Conservation (phyloP, 2,329 filamentous ascomycete species). For the Alternaria tenuissima region DNA sequence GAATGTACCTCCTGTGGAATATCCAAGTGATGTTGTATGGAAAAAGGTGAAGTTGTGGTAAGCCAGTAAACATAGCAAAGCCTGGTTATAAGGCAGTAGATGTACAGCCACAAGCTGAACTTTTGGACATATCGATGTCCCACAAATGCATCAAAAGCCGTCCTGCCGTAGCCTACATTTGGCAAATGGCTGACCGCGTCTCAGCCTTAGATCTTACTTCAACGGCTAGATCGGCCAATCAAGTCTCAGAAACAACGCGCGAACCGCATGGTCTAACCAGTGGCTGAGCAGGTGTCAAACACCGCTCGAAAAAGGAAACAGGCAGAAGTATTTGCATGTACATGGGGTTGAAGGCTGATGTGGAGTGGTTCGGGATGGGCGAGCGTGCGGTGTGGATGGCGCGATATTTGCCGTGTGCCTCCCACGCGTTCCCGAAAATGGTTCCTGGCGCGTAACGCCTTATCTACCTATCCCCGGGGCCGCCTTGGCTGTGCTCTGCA, state of each 20-base stretch:
- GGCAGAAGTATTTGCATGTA: slow-evolving; percentile 2
- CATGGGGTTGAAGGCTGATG: slow-evolving; percentile 12
- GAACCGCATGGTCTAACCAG: slow-evolving; percentile 6
- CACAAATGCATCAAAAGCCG: slow-evolving; percentile 15
- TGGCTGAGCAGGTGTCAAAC: neutral
- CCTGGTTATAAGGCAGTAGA: slow-evolving; percentile 10
- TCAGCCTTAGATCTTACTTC: slow-evolving; percentile 27
- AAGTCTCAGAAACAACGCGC: neutral
- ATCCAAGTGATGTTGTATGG: neutral
- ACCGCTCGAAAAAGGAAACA: slow-evolving; percentile 6
- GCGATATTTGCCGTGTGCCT: slow-evolving; percentile 15
- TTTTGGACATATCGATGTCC: slow-evolving; percentile 8
- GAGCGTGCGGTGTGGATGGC: slow-evolving; percentile 1
- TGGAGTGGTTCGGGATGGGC: slow-evolving; percentile 5
- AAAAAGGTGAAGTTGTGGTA: neutral
- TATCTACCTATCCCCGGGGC: slow-evolving; percentile 7
- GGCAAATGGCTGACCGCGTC: slow-evolving; percentile 30
- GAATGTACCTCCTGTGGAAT: neutral
- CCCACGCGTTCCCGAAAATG: slow-evolving; percentile 19
- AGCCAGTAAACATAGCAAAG: neutral
- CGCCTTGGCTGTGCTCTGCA: slow-evolving; percentile 14
- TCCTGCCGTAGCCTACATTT: slow-evolving; percentile 21
- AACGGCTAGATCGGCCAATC: slow-evolving; percentile 17
- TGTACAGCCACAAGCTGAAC: slow-evolving; percentile 9
- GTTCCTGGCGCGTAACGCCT: slow-evolving; percentile 4